phyloP scores from a whole-genome alignment of 2,329 filamentous ascomycete species.

The Epichloe aotearoae region DNA sequence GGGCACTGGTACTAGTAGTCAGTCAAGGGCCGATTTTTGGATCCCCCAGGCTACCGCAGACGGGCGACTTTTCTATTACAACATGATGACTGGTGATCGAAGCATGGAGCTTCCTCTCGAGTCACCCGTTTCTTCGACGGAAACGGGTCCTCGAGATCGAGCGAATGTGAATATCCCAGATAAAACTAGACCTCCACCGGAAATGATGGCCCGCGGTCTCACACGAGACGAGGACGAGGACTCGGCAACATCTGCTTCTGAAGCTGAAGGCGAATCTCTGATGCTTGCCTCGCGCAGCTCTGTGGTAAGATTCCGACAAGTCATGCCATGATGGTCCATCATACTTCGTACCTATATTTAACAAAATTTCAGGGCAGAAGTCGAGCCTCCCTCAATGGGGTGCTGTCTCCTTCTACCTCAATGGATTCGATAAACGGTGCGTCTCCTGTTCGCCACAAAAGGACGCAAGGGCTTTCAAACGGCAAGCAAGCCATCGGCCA shows the following conservation, averaged over 20 bases:
- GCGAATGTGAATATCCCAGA: slow-evolving; percentile 83
- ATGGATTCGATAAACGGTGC: slow-evolving; percentile 77
- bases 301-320: slow-evolving; percentile 36
- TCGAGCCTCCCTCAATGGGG: slow-evolving; percentile 54
- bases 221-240: slow-evolving; percentile 82
- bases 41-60: slow-evolving; percentile 89
- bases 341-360: neutral
- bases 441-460: slow-evolving; percentile 44
- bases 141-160: slow-evolving; percentile 76
- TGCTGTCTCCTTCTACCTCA: slow-evolving; percentile 73
- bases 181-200: slow-evolving; percentile 75
- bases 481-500: slow-evolving; percentile 22
- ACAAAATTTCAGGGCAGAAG: slow-evolving; percentile 35
- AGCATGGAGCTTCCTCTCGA: slow-evolving; percentile 92
- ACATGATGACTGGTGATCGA: slow-evolving; percentile 89
- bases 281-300: slow-evolving; percentile 57
- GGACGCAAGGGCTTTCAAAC: slow-evolving; percentile 42
- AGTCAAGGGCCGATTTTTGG: slow-evolving; percentile 87
- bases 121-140: slow-evolving; percentile 65
- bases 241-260: slow-evolving; percentile 70
- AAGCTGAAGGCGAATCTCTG: slow-evolving; percentile 62
- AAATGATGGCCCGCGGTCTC: slow-evolving; percentile 76
- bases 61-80: slow-evolving; percentile 92
- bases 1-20: slow-evolving; percentile 45
- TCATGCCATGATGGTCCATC: neutral